Base-by-base conservation (phyloP, 306 rosid species). In the Lathyrus aphaca region DNA sequence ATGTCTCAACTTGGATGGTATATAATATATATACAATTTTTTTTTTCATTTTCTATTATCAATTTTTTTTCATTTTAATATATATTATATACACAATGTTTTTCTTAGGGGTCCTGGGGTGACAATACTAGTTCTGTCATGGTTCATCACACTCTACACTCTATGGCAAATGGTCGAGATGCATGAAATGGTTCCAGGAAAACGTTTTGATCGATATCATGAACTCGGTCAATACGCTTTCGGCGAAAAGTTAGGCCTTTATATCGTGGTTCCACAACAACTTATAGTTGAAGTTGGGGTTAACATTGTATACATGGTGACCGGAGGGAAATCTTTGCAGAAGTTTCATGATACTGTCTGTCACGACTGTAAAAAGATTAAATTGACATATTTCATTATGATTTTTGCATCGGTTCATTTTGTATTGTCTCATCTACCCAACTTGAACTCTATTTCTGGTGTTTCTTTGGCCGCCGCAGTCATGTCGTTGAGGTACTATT, bases 131-230 rank as follows among this genome's bases (percentile, higher is more conserved):
- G 51, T 86, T 1, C 64, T 91, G 0, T 91, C 97, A 54, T 84
- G 95, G 92, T 72, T 86, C 17, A 83, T 91, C 29, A 84, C 95
- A 10, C 23, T 88, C 0, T 88, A 82, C 95, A 91, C 90, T 0
- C 58, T 88, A 1, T 91, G 90, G 90, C 90, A 91, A 83, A 91
- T 91, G 95, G 88, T 88, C 39, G 82, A 88, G 74, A 91, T 91
- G 95, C 97, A 88, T 62, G 97, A 91, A 64, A 86, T 83, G 88
- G 89, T 88, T 19, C 97, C 92, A 0, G 91, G 96, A n/a, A 86
- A 70, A 64, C 78, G 96, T 37, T 91, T 88, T 17, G 91, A 91
- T 38, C 76, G 96, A 37, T 85, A 91, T 62, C 97, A 91, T 63
- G 93, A 91, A 70, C 55, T 91, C 30, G 92, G 97, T 1, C 97